Evolutionary conservation across 2,329 filamentous ascomycete genomes (phyloP).

Genomic region (Zymoseptoria pseudotritici): DNA sequence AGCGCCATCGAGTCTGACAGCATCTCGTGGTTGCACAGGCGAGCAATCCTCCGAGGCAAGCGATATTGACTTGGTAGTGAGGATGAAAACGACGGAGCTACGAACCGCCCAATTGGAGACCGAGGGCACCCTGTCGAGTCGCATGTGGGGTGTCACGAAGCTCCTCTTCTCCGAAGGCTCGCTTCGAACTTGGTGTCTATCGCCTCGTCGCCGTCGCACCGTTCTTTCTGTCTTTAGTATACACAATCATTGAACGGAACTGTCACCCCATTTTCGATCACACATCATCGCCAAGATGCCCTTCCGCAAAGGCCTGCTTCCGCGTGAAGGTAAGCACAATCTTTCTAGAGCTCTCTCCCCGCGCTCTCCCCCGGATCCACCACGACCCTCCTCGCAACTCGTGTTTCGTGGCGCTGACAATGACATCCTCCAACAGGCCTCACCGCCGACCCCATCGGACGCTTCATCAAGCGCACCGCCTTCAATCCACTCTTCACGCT

Average conservation of each 20-base stretch:
- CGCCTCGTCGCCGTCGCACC: neutral
- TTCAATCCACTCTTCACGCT: conserved; percentile 60
- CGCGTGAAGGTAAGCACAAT: conserved; percentile 23
- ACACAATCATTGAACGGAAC: neutral
- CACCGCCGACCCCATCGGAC: conserved; percentile 52
- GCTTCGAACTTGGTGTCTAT: neutral
- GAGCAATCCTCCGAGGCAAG: neutral
- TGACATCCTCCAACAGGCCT: conserved; percentile 30
- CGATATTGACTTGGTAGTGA: neutral
- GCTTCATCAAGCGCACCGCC: conserved; percentile 51
- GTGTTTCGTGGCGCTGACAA: neutral
- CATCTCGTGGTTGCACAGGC: neutral
- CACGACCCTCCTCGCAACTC: neutral
- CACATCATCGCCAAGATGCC: neutral
- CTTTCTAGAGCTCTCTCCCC: neutral
- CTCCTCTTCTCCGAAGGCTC: neutral
- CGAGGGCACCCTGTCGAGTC: neutral
- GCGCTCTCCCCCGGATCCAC: neutral
- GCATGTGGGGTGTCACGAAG: neutral
- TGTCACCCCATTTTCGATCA: neutral
- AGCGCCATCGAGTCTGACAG: neutral
- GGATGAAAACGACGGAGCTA: neutral
- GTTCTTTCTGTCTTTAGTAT: neutral
- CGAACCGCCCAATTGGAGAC: neutral
- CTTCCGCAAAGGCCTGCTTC: conserved; percentile 1